Evolutionary conservation across 2,329 filamentous ascomycete genomes (phyloP).

Genomic region (Dactylellina leptospora): DNA sequence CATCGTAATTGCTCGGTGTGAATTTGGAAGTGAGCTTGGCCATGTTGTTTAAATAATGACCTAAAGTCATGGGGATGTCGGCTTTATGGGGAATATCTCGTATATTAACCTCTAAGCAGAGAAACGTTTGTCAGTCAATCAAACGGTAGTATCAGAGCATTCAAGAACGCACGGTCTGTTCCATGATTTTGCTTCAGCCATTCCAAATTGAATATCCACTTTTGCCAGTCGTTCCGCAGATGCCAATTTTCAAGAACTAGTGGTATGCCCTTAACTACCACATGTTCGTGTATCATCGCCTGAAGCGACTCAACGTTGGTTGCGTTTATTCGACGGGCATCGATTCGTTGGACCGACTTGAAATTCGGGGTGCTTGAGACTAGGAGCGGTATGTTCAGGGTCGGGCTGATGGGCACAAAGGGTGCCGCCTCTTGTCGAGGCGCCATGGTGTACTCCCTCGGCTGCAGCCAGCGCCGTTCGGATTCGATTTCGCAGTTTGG

Average conservation of each 20-base stretch:
- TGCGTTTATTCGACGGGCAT: constrained; percentile 77
- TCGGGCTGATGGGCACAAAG: constrained; percentile 88
- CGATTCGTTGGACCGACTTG: constrained; percentile 82
- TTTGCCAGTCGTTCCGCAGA: constrained; percentile 70
- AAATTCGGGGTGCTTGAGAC: constrained; percentile 85
- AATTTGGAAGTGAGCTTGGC: constrained; percentile 83
- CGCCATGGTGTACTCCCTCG: constrained; percentile 21
- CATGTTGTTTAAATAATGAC: constrained; percentile 91
- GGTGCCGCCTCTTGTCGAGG: constrained; percentile 51
- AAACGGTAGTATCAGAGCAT: constrained; percentile 42
- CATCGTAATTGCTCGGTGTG: constrained; percentile 75
- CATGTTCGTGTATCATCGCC: constrained; percentile 81
- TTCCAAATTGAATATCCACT: constrained; percentile 77
- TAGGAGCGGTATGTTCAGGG: constrained; percentile 78
- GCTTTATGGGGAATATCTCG: constrained; percentile 77
- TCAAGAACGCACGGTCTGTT: constrained; percentile 79
- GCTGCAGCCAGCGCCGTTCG: constrained; percentile 19
- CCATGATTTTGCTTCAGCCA: constrained; percentile 84
- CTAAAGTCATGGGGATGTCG: constrained; percentile 83
- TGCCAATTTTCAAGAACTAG: constrained; percentile 92
- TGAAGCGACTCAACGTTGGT: constrained; percentile 83
- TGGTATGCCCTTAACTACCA: constrained; percentile 84
- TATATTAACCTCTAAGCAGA: constrained; percentile 75
- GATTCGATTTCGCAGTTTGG: too few species aligned
- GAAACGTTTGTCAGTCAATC: background rate